phyloP scores from a whole-genome alignment of 768 basidiomycete genomes.

The Lyophyllum semitale region DNA sequence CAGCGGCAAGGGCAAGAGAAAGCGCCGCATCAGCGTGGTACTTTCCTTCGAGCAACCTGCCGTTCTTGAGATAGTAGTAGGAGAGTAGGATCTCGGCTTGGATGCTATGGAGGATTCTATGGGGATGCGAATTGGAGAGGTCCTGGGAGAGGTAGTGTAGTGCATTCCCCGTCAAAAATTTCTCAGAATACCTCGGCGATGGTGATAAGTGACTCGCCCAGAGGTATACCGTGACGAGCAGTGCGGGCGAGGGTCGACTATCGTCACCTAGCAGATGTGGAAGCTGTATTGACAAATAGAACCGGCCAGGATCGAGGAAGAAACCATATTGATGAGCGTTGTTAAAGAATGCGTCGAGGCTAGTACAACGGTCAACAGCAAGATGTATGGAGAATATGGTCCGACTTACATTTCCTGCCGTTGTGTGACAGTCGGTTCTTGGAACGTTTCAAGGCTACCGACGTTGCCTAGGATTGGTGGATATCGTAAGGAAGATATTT shows the following conservation, averaged over 20 bases:
- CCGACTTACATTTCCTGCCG: background rate
- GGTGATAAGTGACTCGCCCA: background rate
- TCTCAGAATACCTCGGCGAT: background rate
- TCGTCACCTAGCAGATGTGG: background rate
- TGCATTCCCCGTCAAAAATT: background rate
- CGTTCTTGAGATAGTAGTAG: too few species aligned
- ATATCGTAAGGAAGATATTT: background rate
- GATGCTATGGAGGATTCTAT: too few species aligned
- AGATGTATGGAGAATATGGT: background rate
- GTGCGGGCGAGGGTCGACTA: background rate
- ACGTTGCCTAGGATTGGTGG: background rate
- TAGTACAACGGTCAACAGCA: background rate
- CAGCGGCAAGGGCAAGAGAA: too few species aligned
- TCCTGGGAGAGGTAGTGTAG: background rate
- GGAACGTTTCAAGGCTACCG: background rate
- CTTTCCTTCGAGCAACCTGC: background rate
- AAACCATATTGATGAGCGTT: background rate
- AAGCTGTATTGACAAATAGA: background rate
- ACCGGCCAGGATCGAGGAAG: too few species aligned
- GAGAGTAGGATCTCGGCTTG: too few species aligned
- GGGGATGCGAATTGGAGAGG: background rate
- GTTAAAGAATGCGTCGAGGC: background rate
- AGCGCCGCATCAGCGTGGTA: background rate
- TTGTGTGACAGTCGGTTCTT: background rate
- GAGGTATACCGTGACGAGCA: too few species aligned